phyloP scores from a whole-genome alignment of 768 basidiomycete species.

The Cystobasidium tubakii region DNA sequence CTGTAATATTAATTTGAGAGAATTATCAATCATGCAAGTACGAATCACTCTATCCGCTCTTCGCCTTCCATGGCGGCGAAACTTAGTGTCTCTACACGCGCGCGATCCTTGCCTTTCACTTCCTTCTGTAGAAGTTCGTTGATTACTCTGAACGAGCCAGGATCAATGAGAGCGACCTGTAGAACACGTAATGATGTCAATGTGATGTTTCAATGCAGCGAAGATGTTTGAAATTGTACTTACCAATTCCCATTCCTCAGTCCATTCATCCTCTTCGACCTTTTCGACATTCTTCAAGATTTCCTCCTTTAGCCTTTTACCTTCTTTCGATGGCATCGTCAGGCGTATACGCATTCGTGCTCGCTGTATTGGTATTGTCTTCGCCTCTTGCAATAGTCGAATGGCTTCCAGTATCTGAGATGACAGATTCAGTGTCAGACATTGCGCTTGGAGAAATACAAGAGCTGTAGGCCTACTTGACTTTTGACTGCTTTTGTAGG shows the following conservation, averaged over 20 bases:
- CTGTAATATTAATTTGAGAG: neutral
- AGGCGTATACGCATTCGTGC: slow-evolving; percentile 88
- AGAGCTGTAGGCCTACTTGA: slow-evolving; percentile 70
- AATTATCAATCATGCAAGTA: neutral
- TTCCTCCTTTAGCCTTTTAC: slow-evolving; percentile 63
- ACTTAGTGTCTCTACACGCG: slow-evolving; percentile 65
- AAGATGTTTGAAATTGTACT: too few species aligned
- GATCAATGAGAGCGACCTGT: slow-evolving; percentile 87
- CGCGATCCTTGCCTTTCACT: slow-evolving; percentile 68
- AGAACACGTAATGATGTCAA: neutral
- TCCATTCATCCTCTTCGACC: slow-evolving; percentile 71
- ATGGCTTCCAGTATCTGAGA: slow-evolving; percentile 81
- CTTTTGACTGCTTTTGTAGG: slow-evolving; percentile 85
- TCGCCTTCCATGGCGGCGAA: slow-evolving; percentile 43
- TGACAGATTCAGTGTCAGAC: neutral
- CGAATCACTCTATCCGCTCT: slow-evolving; percentile 39
- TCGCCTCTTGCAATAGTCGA: slow-evolving; percentile 70
- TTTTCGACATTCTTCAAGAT: slow-evolving; percentile 69
- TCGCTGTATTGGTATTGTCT: slow-evolving; percentile 83
- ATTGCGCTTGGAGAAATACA: too few species aligned
- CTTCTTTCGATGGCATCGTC: slow-evolving; percentile 64
- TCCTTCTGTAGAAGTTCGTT: slow-evolving; percentile 86
- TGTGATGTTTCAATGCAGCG: too few species aligned
- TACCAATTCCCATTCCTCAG: slow-evolving; percentile 80
- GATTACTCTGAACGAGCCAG: slow-evolving; percentile 78